Percentiles rank a stretch among this genome's conserved stretches.
Evolutionary conservation across 306 rosid species (phyloP).

Genomic region (Cotoneaster glaucophyllus): DNA sequence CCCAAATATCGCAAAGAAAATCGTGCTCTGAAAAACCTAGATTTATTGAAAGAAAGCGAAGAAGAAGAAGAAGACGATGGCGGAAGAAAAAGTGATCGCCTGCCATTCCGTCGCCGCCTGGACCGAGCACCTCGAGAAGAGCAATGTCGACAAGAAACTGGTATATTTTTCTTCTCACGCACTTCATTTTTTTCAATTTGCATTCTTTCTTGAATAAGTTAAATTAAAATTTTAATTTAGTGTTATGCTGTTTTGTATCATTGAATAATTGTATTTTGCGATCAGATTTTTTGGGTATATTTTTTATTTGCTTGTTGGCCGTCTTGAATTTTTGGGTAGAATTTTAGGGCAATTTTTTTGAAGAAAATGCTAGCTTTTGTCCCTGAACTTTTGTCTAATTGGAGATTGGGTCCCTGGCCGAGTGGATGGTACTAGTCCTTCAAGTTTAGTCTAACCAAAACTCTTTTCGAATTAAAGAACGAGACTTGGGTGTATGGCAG

Average conservation of each 20-base stretch:
- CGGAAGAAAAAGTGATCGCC: constrained; percentile 46
- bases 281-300: neutral
- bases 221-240: no score
- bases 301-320: neutral
- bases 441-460: no score
- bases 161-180: constrained; percentile 11
- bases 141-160: constrained; percentile 45
- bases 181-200: no score
- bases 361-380: no score
- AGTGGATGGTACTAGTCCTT: no score
- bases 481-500: no score
- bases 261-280: neutral
- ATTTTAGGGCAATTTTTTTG: neutral
- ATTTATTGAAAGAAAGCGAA: neutral
- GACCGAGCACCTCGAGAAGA: constrained; percentile 41
- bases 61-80: constrained; percentile 15
- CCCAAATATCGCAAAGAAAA: neutral
- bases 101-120: constrained; percentile 39
- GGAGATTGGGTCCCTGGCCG: no score
- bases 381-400: no score
- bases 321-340: neutral
- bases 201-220: no score
- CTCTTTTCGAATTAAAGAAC: no score
- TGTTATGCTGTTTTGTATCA: no score
- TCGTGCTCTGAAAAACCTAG: neutral